These are phyloP conservation scores for Lasiosphaeria ovina DNA, from an alignment of 495 filamentous ascomycete genomes.

Conservation along the genomic window DNA sequence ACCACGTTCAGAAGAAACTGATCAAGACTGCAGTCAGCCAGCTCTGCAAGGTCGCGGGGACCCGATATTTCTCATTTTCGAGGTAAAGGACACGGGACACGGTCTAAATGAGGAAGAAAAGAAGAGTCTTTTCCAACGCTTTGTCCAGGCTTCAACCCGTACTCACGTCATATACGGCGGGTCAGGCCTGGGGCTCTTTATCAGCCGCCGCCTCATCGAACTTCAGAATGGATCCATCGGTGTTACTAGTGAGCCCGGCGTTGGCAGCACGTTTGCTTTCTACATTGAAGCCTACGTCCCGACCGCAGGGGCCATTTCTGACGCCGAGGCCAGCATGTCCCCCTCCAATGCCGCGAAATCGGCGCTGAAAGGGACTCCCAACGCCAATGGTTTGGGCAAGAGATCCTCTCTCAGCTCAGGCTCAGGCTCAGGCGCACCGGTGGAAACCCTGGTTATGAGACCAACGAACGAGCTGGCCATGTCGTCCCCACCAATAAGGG, in stretches of 20 bases:
- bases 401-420: not conserved
- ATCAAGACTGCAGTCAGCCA: slow-evolving; percentile 18
- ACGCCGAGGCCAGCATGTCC: slow-evolving; percentile 23
- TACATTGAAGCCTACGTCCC: slow-evolving; percentile 63
- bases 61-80: slow-evolving; percentile 61
- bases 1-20: slow-evolving; percentile 25
- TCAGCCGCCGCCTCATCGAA: slow-evolving; percentile 68
- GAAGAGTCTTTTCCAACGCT: slow-evolving; percentile 68
- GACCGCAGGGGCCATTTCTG: slow-evolving; percentile 25
- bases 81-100: slow-evolving; percentile 71
- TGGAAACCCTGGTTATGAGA: slow-evolving; percentile 9
- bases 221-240: slow-evolving; percentile 76
- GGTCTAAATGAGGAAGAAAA: slow-evolving; percentile 67
- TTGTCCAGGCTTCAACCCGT: slow-evolving; percentile 70
- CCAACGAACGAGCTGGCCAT: slow-evolving; percentile 6
- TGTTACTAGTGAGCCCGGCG: slow-evolving; percentile 61
- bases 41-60: slow-evolving; percentile 19
- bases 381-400: not conserved
- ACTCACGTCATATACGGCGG: slow-evolving; percentile 77
- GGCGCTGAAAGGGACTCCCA: not conserved
- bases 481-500: slow-evolving; percentile 26
- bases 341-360: slow-evolving; percentile 13
- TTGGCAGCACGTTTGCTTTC: slow-evolving; percentile 77
- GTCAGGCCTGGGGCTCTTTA: slow-evolving; percentile 74
- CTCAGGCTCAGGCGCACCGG: slow-evolving; percentile 3